Evolutionary conservation across 108 stramenopile species (phyloP).

Genomic region (Nitzschia sp.): DNA sequence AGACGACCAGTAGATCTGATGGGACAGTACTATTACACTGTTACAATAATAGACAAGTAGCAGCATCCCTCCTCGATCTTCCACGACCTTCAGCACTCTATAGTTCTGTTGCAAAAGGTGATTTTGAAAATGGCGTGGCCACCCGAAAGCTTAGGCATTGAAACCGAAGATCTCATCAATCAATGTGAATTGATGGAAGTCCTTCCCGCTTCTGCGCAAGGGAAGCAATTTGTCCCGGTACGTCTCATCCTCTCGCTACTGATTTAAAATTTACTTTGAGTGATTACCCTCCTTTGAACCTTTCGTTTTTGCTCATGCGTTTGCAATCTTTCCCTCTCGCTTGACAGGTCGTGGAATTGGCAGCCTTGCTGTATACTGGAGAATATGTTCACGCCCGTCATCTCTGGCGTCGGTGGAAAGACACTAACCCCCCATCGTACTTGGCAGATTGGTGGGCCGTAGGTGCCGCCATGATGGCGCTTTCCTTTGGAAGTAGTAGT

Average conservation of each 20-base stretch:
- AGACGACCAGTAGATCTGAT: too few species aligned
- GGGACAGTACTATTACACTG: too few species aligned
- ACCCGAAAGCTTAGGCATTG: slow-evolving; percentile 5
- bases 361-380: slow-evolving; percentile 17
- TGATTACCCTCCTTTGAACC: too few species aligned
- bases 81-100: too few species aligned
- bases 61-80: too few species aligned
- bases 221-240: slow-evolving; percentile 13
- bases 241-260: neutral
- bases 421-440: neutral
- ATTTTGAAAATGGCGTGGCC: slow-evolving; percentile 15
- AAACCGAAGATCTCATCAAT: slow-evolving; percentile 16
- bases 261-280: neutral
- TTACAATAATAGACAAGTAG: too few species aligned
- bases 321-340: too few species aligned
- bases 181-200: slow-evolving; percentile 21
- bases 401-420: slow-evolving; percentile 21
- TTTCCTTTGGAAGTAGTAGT: neutral
- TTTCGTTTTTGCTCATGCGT: too few species aligned
- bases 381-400: slow-evolving; percentile 16
- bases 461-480: slow-evolving; percentile 13
- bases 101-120: too few species aligned
- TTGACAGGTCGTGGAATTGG: slow-evolving; percentile 11
- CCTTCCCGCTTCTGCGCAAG: neutral
- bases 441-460: slow-evolving; percentile 22